A percentile compares a stretch with the other conserved stretches of the same genome.
These are phyloP conservation scores for Guadua angustifolia DNA, from an alignment of 176 grass and related monocot genomes.

Conservation along the genomic window DNA sequence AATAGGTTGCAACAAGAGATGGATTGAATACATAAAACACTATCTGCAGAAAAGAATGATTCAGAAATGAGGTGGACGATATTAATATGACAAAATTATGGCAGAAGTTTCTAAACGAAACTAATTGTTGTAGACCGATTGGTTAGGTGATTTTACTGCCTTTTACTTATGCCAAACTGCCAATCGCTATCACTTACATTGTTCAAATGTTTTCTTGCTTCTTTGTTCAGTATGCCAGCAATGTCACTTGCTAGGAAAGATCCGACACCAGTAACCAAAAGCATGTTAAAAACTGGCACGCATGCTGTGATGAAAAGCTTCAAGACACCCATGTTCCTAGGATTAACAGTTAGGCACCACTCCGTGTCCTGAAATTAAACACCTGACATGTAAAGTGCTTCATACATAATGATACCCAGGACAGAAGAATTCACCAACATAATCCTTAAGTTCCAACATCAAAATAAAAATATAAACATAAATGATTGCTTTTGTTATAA, in stretches of 20 bases:
- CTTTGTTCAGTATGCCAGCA: constrained; percentile 59
- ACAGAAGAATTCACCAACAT: neutral
- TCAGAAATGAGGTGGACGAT: neutral
- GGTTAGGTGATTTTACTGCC: constrained; percentile 11
- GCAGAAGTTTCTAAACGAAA: neutral
- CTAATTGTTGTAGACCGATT: neutral
- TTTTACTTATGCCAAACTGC: neutral
- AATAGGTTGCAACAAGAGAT: constrained; percentile 55
- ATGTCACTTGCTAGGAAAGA: constrained; percentile 64
- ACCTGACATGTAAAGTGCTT: neutral
- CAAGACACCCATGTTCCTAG: constrained; percentile 57
- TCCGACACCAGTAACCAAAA: constrained; percentile 75
- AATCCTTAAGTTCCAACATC: neutral
- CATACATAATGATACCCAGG: neutral
- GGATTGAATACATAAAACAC: constrained; percentile 95
- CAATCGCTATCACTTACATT: constrained; percentile 52
- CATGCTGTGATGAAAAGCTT: constrained; percentile 76
- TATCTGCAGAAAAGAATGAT: constrained; percentile 46
- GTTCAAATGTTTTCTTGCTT: constrained; percentile 74
- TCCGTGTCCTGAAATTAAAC: constrained; percentile 14
- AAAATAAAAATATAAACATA: neutral
- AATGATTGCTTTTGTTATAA: neutral
- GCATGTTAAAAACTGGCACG: constrained; percentile 72
- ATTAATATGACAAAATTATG: neutral
- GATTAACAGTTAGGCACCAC: neutral